Evolutionary conservation across 441 rosid species (phyloP), one percentile per base, ranked within the genome.

Genomic region (Daphne laureola): DNA sequence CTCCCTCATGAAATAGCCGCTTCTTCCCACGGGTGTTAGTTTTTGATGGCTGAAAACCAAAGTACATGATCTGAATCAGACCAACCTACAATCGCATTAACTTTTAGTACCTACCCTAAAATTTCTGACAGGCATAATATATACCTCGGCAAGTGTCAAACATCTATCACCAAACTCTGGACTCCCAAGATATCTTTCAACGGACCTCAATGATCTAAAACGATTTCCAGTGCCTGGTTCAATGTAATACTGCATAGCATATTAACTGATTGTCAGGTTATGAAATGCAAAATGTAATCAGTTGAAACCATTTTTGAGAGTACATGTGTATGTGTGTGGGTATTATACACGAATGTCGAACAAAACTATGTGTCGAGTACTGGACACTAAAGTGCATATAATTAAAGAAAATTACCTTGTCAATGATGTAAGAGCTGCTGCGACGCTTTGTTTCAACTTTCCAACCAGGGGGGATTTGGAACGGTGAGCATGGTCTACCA

Each of bases 381-480:
- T 8, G 46, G 46, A 26, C 27, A 12, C 47, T 18, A 15, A 42
- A 12, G 23, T 17, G 21, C 4, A 40, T 49, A 15, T 27, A 41
- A 9, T 26, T 23, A 1, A 31, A 53, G 43, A 61, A 61, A 46
- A 9, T 27, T 71, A 78, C 87, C 81, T 65, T 73, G 71, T 84
- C 91, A 70, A 75, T 45, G 0, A 38, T 16, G 47, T 53, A 8
- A 5, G 21, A 18, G 51, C 26, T 8, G 2, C 12, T 9, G 31
- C 51, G 51, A 5, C 63, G 76, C 67, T 48, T 62, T 67, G 65
- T 73, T 51, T 71, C 69, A 48, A 79, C 73, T 1, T 48, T 16
- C 91, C 91, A 84, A 64, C 72, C 73, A 55, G 58, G 57, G 4
- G 82, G 85, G 55, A 79, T 76, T 56, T 62, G 58, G 46, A 81